Percentiles rank a stretch among this genome's conserved stretches.
Evolutionary conservation across 805 yeast species (phyloP).

Genomic region (Ogataea pignaliae): DNA sequence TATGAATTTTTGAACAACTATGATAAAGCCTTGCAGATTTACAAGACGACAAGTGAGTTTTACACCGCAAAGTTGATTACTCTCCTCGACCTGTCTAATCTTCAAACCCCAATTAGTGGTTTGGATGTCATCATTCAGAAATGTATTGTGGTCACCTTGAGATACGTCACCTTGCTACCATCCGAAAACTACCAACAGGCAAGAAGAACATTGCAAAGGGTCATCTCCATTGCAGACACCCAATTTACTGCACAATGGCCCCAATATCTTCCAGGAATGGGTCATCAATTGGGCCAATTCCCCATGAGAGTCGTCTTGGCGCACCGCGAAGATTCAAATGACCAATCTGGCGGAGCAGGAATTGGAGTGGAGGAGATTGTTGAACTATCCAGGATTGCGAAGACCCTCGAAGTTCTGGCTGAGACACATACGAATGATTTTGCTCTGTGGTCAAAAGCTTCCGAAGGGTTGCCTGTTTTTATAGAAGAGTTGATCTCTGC

Average conservation of each 20-base stretch:
- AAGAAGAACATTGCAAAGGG: constrained; percentile 17
- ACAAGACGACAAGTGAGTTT: constrained; percentile 19
- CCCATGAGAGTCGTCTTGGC: not conserved
- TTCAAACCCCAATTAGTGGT: not conserved
- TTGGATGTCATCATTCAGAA: constrained; percentile 12
- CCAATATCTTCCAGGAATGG: not conserved
- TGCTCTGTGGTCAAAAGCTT: not conserved
- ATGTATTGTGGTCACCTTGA: constrained; percentile 19
- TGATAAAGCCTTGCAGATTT: constrained; percentile 24
- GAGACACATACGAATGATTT: not conserved
- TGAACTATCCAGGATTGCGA: not conserved
- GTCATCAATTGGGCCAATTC: not conserved
- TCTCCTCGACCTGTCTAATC: not conserved
- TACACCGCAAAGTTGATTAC: constrained; percentile 4
- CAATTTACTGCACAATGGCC: not conserved
- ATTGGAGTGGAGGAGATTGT: not conserved
- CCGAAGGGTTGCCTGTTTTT: not conserved
- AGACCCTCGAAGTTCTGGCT: not conserved
- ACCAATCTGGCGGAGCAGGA: not conserved
- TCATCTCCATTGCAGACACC: constrained; percentile 20
- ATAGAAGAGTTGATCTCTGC: constrained; percentile 1
- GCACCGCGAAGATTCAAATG: not conserved
- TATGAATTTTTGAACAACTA: constrained; percentile 43
- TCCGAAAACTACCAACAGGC: constrained; percentile 16
- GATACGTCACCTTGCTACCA: constrained; percentile 22